Percentiles rank a stretch among this genome's conserved stretches.
Conservation (phyloP, 192 early-diverging fungal genomes). For the Backusella tuberculispora region DNA sequence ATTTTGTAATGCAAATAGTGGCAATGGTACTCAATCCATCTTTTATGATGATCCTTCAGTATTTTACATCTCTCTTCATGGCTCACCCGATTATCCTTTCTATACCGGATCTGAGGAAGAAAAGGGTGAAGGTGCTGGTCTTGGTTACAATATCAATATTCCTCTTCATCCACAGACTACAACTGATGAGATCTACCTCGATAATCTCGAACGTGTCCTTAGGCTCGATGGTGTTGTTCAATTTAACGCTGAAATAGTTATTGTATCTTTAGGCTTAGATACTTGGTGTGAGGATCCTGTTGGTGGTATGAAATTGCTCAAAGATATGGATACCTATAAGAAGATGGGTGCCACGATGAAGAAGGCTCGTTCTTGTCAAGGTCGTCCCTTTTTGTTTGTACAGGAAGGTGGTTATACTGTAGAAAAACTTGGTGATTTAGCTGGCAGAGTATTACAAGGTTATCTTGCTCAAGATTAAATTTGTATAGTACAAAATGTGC, state of each 20-base stretch:
- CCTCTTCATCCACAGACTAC: conserved; percentile 58
- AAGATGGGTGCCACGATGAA: conserved; percentile 46
- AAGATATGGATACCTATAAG: conserved; percentile 40
- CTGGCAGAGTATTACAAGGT: conserved; percentile 48
- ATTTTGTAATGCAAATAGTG: conserved; percentile 34
- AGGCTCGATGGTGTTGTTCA: conserved; percentile 41
- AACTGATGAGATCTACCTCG: conserved; percentile 60
- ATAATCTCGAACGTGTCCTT: conserved; percentile 48
- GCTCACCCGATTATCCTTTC: conserved; percentile 62
- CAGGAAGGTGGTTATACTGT: conserved; percentile 60
- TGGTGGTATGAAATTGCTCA: conserved; percentile 47
- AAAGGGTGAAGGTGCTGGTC: conserved; percentile 57
- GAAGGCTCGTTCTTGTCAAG: conserved; percentile 23
- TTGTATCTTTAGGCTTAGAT: conserved; percentile 72
- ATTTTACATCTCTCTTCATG: conserved; percentile 68
- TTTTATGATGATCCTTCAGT: conserved; percentile 59
- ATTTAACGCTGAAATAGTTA: conserved; percentile 58
- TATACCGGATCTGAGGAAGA: conserved; percentile 61
- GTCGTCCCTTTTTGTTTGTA: conserved; percentile 52
- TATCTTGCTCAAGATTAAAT: conserved; percentile 16
- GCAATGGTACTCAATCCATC: conserved; percentile 61
- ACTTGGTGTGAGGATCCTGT: conserved; percentile 61
- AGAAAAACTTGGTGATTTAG: conserved; percentile 52
- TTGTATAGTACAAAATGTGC: not conserved
- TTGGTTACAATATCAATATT: conserved; percentile 71